phyloP scores from a whole-genome alignment of 2,329 filamentous ascomycete species.

The Alternaria ethzedia region DNA sequence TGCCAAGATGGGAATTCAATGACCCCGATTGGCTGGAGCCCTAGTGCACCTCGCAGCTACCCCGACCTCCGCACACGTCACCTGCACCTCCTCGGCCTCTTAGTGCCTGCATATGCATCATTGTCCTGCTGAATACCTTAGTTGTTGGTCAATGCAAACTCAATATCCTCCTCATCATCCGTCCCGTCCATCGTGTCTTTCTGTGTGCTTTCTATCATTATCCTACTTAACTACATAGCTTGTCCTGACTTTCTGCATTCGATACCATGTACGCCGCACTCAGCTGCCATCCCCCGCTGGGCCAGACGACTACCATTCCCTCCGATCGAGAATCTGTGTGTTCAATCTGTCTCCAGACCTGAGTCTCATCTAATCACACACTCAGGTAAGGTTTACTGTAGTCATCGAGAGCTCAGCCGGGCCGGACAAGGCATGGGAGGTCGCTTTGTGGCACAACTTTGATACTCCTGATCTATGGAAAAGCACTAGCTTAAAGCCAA shows the following conservation, averaged over 20 bases:
- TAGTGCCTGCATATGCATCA: slow-evolving; percentile 11
- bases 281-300: slow-evolving; percentile 73
- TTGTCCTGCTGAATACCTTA: neutral
- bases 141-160: slow-evolving; percentile 9
- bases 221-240: slow-evolving; percentile 2
- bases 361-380: slow-evolving; percentile 15
- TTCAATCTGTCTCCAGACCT: slow-evolving; percentile 2
- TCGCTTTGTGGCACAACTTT: slow-evolving; percentile 76
- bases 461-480: slow-evolving; percentile 62
- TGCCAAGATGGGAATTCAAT: slow-evolving; percentile 15
- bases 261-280: slow-evolving; percentile 60
- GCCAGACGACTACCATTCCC: slow-evolving; percentile 71
- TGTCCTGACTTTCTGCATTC: neutral
- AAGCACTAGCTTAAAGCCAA: slow-evolving; percentile 62
- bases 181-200: slow-evolving; percentile 2
- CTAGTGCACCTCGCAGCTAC: slow-evolving; percentile 17
- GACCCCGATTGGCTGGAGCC: slow-evolving; percentile 29
- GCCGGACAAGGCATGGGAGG: slow-evolving; percentile 69
- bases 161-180: neutral
- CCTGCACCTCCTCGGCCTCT: slow-evolving; percentile 16
- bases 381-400: slow-evolving; percentile 66
- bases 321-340: slow-evolving; percentile 49
- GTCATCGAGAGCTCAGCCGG: slow-evolving; percentile 69
- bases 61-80: slow-evolving; percentile 31
- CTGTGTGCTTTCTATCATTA: neutral